These are phyloP conservation scores for Cercis canadensis DNA, from an alignment of 306 rosid genomes.

Conservation along the genomic window DNA sequence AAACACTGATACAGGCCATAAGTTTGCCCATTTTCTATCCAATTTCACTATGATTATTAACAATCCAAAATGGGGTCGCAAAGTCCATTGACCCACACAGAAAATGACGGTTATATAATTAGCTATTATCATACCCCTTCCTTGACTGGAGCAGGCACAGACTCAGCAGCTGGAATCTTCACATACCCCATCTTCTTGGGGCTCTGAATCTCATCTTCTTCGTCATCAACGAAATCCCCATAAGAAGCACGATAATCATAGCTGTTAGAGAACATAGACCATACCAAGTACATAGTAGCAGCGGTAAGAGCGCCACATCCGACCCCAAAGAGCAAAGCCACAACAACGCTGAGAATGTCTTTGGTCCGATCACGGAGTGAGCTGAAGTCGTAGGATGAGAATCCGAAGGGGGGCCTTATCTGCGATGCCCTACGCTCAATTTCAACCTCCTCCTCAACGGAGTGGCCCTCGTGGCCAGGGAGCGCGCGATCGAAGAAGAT, in stretches of 20 bases:
- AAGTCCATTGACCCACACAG: conserved; percentile 25
- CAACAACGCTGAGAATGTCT: conserved; percentile 90
- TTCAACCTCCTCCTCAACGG: background rate
- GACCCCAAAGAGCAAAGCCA: conserved; percentile 88
- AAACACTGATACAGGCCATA: conserved; percentile 30
- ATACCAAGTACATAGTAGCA: conserved; percentile 83
- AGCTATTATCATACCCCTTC: conserved; percentile 38
- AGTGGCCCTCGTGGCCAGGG: background rate
- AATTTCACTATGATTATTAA: conserved; percentile 42
- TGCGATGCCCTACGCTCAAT: conserved; percentile 1
- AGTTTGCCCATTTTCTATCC: conserved; percentile 31
- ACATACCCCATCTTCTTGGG: conserved; percentile 74
- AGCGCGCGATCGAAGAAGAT: conserved; percentile 35
- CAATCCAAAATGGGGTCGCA: conserved; percentile 32
- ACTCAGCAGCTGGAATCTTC: conserved; percentile 59
- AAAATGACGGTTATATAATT: background rate
- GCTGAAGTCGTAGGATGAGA: conserved; percentile 60
- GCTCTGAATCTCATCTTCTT: conserved; percentile 44
- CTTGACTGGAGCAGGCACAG: conserved; percentile 43
- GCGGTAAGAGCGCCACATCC: conserved; percentile 91
- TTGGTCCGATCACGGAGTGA: conserved; percentile 91
- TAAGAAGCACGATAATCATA: conserved; percentile 36
- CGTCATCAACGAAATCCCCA: conserved; percentile 43
- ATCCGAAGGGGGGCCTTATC: conserved; percentile 38
- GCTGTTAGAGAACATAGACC: conserved; percentile 67